phyloP scores from a whole-genome alignment of 2,329 filamentous ascomycete genomes.

The Paecilomyces formosus region DNA sequence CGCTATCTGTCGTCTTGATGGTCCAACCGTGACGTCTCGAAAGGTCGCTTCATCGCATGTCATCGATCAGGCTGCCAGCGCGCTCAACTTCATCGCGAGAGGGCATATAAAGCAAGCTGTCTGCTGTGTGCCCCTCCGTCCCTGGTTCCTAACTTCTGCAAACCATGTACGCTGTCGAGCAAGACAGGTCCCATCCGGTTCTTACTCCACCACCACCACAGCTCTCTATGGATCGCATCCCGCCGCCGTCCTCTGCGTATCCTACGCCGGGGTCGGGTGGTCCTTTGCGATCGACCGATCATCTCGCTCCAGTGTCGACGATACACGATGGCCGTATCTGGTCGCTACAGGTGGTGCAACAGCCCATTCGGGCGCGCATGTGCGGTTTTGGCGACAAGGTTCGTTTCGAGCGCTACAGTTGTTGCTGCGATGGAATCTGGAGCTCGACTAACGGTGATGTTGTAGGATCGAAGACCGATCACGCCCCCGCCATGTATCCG shows the following conservation, averaged over 20 bases:
- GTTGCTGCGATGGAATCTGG: neutral
- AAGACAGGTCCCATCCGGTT: conserved; percentile 27
- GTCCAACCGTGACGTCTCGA: neutral
- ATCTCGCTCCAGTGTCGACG: conserved; percentile 32
- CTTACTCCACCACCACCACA: conserved; percentile 25
- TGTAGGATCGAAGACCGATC: conserved; percentile 84
- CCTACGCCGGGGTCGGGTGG: conserved; percentile 25
- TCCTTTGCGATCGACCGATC: conserved; percentile 23
- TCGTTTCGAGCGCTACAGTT: conserved; percentile 13
- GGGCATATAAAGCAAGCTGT: neutral
- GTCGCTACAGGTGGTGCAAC: conserved; percentile 75
- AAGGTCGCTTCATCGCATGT: neutral
- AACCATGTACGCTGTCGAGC: conserved; percentile 32
- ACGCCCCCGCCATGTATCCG: conserved; percentile 90
- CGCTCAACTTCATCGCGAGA: neutral
- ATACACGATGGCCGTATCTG: conserved; percentile 37
- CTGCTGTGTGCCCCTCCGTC: conserved; percentile 3
- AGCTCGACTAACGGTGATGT: conserved; percentile 9
- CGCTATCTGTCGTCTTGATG: neutral
- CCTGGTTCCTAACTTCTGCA: conserved; percentile 17
- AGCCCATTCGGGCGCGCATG: conserved; percentile 90
- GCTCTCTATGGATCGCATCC: conserved; percentile 32
- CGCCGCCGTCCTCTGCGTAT: conserved; percentile 20
- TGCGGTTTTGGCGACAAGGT: conserved; percentile 99
- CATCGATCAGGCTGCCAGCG: neutral